Evolutionary conservation across 2,329 filamentous ascomycete species (phyloP), one percentile per base, ranked within the genome.

Genomic region (Colletotrichum sublineola): DNA sequence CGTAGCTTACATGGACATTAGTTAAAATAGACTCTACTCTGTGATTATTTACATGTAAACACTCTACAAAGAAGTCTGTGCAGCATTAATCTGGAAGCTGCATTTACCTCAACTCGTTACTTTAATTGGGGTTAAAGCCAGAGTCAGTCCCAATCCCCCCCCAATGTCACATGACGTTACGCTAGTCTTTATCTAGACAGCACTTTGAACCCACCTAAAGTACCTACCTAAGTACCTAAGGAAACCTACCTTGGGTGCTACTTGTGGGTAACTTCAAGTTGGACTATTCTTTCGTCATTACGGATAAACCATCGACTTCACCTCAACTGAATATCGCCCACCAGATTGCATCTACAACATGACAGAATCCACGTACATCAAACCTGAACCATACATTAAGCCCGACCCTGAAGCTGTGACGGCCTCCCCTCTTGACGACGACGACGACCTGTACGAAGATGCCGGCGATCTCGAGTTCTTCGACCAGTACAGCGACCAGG

Each of bases 401-500:
- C 79, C 84, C 5, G 87, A 89, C 71, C 84, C 84, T 12, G 85
- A 87, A 55, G 80, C 79, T 18, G 44, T 67, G 40, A 80, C 82
- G 68, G 79, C 78, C 55, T 83, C 84, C 33, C 83, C 86, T 31
- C 79, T 86, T 55, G 85, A 85, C 53, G 92, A 94, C 63, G 92
- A 94, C 58, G 92, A 94, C 58, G 92, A 94, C 75, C 85, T 93
- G 69, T 93, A 93, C 78, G 84, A 87, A 76, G 86, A 87, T 75
- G 88, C 88, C 8, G 86, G 86, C 72, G 88, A 90, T 74, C 85
- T 89, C 61, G 86, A 87, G 66, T 90, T 90, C 77, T 89, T 86
- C 75, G 85, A 86, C 71, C 82, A 84, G 68, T 81, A 81, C 73
- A 71, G 63, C 53, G 68, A 68, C 24, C 64, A 73, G 20, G 73